A percentile compares a stretch with the other conserved stretches of the same genome.
Evolutionary conservation across 768 basidiomycete genomes (phyloP).

Genomic region (Agaricus bisporus): DNA sequence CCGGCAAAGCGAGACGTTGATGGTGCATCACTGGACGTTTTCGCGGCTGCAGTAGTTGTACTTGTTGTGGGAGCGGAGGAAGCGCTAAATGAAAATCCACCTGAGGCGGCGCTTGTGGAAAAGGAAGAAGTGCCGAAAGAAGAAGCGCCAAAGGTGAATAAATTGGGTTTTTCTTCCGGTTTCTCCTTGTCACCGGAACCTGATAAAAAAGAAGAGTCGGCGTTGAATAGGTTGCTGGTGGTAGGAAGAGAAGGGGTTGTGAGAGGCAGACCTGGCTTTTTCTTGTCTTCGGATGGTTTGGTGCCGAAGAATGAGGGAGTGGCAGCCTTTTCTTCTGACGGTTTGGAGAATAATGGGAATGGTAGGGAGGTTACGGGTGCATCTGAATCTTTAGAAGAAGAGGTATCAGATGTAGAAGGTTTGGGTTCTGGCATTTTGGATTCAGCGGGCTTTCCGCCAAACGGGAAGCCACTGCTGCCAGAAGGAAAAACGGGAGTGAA

Average conservation of each 20-base stretch:
- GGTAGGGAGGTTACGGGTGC: conserved; percentile 4
- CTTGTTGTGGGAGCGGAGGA: neutral
- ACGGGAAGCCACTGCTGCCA: conserved; percentile 6
- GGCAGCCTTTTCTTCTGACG: conserved; percentile 5
- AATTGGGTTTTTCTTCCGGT: neutral
- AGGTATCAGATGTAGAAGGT: conserved; percentile 6
- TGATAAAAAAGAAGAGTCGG: neutral
- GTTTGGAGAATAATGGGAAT: conserved; percentile 5
- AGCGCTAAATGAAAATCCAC: conserved; percentile 9
- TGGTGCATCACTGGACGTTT: conserved; percentile 10
- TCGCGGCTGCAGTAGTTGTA: neutral
- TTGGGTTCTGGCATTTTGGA: conserved; percentile 1
- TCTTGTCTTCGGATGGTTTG: neutral
- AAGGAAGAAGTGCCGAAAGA: conserved; percentile 12
- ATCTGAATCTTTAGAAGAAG: neutral
- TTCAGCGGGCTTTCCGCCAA: neutral
- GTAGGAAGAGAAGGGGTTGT: neutral
- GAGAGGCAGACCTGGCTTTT: neutral
- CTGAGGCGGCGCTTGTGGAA: neutral
- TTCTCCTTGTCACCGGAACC: neutral
- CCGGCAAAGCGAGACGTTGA: conserved; percentile 17
- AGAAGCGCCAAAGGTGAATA: conserved; percentile 1
- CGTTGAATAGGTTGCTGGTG: neutral
- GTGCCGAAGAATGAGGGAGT: conserved; percentile 4
- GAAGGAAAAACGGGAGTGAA: conserved; percentile 7